Evolutionary conservation across 495 filamentous ascomycete genomes (phyloP).

Genomic region (Podospora comata): DNA sequence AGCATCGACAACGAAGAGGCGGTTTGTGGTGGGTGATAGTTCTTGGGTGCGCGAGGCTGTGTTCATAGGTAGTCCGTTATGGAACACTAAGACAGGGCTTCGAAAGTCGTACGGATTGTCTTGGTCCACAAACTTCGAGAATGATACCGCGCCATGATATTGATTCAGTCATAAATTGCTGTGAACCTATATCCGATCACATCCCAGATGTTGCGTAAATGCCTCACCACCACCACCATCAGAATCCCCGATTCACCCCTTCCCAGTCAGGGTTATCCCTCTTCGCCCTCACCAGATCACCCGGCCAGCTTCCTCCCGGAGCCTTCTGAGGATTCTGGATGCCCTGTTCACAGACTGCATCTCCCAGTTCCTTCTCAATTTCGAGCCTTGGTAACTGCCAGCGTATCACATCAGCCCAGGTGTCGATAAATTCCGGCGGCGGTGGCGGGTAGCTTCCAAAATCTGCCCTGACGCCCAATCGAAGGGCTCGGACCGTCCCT

Average conservation of each 20-base stretch:
- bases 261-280: conserved; percentile 33
- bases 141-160: not conserved
- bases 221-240: not conserved
- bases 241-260: conserved; percentile 44
- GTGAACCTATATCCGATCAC: not conserved
- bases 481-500: conserved; percentile 34
- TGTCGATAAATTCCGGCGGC: conserved; percentile 3
- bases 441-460: conserved; percentile 34
- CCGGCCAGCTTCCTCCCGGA: conserved; percentile 37
- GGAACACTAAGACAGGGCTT: not conserved
- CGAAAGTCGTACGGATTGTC: not conserved
- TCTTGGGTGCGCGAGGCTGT: not conserved
- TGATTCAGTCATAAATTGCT: not conserved
- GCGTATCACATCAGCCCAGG: conserved; percentile 26
- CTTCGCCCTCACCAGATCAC: conserved; percentile 32
- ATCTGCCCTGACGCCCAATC: conserved; percentile 41
- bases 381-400: conserved; percentile 35
- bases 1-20: not conserved
- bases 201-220: not conserved
- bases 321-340: conserved; percentile 39
- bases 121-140: not conserved
- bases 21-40: not conserved
- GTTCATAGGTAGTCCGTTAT: not conserved
- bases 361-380: conserved; percentile 46
- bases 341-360: conserved; percentile 46